phyloP scores from a whole-genome alignment of 768 basidiomycete genomes.

The Tylopilus intermedius region DNA sequence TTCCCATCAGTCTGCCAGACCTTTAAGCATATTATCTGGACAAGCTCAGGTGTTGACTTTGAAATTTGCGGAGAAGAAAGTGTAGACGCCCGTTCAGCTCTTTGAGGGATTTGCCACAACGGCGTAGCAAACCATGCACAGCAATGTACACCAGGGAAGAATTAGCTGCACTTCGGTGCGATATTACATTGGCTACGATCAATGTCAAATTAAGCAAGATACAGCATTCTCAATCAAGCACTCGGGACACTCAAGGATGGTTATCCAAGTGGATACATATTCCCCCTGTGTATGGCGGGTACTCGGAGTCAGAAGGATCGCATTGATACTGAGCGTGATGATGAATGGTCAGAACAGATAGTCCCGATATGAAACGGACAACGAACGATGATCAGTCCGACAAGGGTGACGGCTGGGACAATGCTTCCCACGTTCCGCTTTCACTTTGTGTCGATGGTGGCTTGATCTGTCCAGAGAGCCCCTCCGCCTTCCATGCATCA shows the following conservation, averaged over 20 bases:
- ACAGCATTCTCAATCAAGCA: background rate
- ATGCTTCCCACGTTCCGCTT: slow-evolving; percentile 28
- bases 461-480: slow-evolving; percentile 50
- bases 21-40: background rate
- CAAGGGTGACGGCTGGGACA: slow-evolving; percentile 26
- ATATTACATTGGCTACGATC: background rate
- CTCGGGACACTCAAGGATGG: background rate
- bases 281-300: background rate
- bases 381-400: slow-evolving; percentile 16
- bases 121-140: no score
- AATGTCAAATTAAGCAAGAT: background rate
- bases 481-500: slow-evolving; percentile 64
- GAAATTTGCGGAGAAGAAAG: no score
- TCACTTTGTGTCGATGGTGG: slow-evolving; percentile 28
- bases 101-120: no score
- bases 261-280: background rate
- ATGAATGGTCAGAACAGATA: background rate
- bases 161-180: background rate
- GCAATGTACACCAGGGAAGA: no score
- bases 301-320: background rate
- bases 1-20: background rate
- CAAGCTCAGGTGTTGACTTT: no score
- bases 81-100: no score
- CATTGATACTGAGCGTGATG: background rate
- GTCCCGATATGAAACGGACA: background rate